These are phyloP conservation scores for Fusarium coicis DNA, from an alignment of 2,329 filamentous ascomycete genomes.

Conservation along the genomic window DNA sequence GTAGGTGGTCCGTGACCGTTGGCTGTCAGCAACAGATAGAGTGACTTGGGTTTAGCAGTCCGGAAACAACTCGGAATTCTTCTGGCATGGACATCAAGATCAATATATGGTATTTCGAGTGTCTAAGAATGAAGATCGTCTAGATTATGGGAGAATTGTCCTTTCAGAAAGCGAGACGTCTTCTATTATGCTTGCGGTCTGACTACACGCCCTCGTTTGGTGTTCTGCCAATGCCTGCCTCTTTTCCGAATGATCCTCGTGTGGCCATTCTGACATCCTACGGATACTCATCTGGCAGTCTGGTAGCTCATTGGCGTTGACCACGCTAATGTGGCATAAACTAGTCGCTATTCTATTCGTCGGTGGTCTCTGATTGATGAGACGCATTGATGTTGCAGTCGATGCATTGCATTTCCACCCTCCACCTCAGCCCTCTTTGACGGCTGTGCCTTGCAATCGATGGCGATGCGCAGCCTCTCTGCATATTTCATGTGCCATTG, in stretches of 20 bases:
- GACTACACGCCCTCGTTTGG: not conserved
- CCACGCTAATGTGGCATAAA: not conserved
- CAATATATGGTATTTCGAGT: not conserved
- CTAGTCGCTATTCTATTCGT: conserved; percentile 11
- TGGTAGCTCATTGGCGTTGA: conserved; percentile 16
- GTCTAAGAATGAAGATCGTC: not conserved
- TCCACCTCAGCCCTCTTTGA: conserved; percentile 45
- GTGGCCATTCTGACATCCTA: conserved; percentile 10
- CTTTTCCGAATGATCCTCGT: conserved; percentile 26
- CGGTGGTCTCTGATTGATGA: conserved; percentile 5
- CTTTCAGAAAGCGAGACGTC: not conserved
- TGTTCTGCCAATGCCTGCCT: conserved; percentile 7
- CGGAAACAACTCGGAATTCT: not conserved
- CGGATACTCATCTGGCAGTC: not conserved
- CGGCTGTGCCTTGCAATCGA: conserved; percentile 43
- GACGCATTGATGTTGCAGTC: conserved; percentile 18
- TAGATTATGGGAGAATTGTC: not conserved
- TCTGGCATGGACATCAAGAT: not conserved
- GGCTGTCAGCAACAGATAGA: conserved; percentile 27
- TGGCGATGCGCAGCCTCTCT: conserved; percentile 38
- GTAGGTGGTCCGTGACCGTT: conserved; percentile 30
- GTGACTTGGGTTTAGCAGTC: not conserved
- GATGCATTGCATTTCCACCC: conserved; percentile 40
- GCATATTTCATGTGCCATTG: conserved; percentile 6
- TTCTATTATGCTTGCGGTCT: not conserved